These are phyloP conservation scores for Colletotrichum liriopes DNA, from an alignment of 2,329 filamentous ascomycete species.

Conservation along the genomic window DNA sequence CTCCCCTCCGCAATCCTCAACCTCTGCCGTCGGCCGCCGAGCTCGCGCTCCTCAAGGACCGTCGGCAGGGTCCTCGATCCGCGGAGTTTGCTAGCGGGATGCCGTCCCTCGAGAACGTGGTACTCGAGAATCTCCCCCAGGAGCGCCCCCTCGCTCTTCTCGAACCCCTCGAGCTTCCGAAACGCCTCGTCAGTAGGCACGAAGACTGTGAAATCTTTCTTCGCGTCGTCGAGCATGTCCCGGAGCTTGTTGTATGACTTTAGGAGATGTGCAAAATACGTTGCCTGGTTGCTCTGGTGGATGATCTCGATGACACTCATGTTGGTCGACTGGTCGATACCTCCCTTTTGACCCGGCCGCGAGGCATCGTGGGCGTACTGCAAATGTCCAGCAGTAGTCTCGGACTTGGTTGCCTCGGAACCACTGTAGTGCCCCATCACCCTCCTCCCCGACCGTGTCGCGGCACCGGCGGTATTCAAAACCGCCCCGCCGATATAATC, in stretches of 20 bases:
- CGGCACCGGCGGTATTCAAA: background rate
- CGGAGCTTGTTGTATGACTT: slow-evolving; percentile 1
- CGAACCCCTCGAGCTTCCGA: background rate
- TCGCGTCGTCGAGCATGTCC: background rate
- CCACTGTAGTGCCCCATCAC: background rate
- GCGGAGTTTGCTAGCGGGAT: background rate
- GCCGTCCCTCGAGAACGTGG: slow-evolving; percentile 17
- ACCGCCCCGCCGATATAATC: background rate
- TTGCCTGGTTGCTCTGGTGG: background rate
- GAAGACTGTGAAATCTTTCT: background rate
- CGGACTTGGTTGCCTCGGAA: background rate
- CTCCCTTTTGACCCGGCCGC: background rate
- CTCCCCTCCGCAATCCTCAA: background rate
- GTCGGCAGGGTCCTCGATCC: background rate
- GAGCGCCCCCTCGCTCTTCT: background rate
- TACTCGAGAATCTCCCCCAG: slow-evolving; percentile 60
- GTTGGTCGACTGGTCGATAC: background rate
- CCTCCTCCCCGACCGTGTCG: background rate
- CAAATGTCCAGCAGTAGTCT: background rate
- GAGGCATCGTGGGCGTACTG: too few relatives aligned
- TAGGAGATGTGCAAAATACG: slow-evolving; percentile 16
- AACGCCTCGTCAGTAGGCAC: slow-evolving; percentile 31
- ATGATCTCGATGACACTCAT: slow-evolving; percentile 8
- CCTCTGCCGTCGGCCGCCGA: slow-evolving; percentile 21
- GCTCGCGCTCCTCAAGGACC: background rate